Conservation (phyloP, 805 yeast genomes). For the Metschnikowia drakensbergensis region DNA sequence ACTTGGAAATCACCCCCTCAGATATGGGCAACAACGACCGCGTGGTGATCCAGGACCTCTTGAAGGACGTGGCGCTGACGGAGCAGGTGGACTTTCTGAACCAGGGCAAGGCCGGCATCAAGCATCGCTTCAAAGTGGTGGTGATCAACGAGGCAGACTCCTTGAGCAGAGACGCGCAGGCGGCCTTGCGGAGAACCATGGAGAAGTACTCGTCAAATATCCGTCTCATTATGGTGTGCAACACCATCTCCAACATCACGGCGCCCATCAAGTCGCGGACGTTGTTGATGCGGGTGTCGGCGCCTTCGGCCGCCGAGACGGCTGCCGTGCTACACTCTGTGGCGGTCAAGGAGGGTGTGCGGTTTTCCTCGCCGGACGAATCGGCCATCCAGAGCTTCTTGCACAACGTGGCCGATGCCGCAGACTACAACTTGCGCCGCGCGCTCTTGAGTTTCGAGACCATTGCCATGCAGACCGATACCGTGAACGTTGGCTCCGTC, state of each 20-base stretch:
- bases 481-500: slow-evolving; percentile 30
- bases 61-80: slow-evolving; percentile 92
- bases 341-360: slow-evolving; percentile 51
- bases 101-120: slow-evolving; percentile 35
- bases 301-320: slow-evolving; percentile 68
- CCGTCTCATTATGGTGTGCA: slow-evolving; percentile 79
- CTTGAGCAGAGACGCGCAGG: slow-evolving; percentile 88
- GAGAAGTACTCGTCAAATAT: slow-evolving; percentile 88
- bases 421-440: slow-evolving; percentile 72
- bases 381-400: slow-evolving; percentile 35
- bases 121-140: slow-evolving; percentile 69
- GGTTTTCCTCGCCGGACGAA: slow-evolving; percentile 39
- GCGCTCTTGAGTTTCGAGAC: slow-evolving; percentile 82
- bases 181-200: slow-evolving; percentile 94
- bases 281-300: slow-evolving; percentile 77
- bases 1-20: slow-evolving; percentile 91
- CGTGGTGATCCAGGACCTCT: slow-evolving; percentile 87
- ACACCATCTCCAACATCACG: slow-evolving; percentile 86
- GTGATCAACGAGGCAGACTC: slow-evolving; percentile 90
- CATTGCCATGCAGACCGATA: slow-evolving; percentile 63
- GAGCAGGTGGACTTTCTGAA: slow-evolving; percentile 83
- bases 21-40: slow-evolving; percentile 97
- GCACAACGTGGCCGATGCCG: slow-evolving; percentile 47
- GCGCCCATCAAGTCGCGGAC: slow-evolving; percentile 95
- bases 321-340: slow-evolving; percentile 51